Base-by-base conservation (phyloP, 2,329 filamentous ascomycete genomes). In the Pestalotiopsis sp. region DNA sequence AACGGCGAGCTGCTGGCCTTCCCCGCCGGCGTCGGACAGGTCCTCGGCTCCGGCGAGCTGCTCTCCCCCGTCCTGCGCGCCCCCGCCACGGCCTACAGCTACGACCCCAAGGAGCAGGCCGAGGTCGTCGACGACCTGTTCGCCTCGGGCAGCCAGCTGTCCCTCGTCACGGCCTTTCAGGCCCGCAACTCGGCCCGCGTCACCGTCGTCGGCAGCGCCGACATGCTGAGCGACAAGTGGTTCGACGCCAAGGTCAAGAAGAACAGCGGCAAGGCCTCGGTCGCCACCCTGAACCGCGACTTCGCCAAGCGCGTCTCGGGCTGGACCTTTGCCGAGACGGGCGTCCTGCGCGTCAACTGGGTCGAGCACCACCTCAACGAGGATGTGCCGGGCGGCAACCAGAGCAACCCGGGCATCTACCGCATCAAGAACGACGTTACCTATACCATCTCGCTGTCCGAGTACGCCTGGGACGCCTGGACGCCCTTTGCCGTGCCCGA, bases 271-370 rank as follows among this genome's bases (percentile, higher is more conserved):
- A 80, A 81, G 68, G 78, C 86, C 70, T 82, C 85, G 64, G 83
- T 86, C 57, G 87, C 88, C 78, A 91, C 93, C 13, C 87, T 86
- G 73, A 99, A 99, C 83, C 88, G 89, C 74, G 92, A 92, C 66
- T 98, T 99, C 76, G 92, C 92, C 22, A 91, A 92, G 81, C 89
- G 92, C 75, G 80, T 99, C 67, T 91, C 92, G n/a, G 92, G 88
- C n/a, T 99, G 96, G 96, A 89, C 94, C 0, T 99, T 99, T 85
- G 91, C 97, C 82, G 96, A 99, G 84, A 88, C 91, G 66, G 96
- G 96, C 73, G 93, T 99, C 11, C 79, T 99, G 73, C 91, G 92
- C 74, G 92, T 97, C 74, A 93, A 93, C 78, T 88, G 86, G 75
- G 86, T 98, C 71, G 88, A 94, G 81, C 96, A 99, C 81, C 90